Base-by-base conservation (phyloP, 805 yeast species). In the Nadsonia fulvescens region DNA sequence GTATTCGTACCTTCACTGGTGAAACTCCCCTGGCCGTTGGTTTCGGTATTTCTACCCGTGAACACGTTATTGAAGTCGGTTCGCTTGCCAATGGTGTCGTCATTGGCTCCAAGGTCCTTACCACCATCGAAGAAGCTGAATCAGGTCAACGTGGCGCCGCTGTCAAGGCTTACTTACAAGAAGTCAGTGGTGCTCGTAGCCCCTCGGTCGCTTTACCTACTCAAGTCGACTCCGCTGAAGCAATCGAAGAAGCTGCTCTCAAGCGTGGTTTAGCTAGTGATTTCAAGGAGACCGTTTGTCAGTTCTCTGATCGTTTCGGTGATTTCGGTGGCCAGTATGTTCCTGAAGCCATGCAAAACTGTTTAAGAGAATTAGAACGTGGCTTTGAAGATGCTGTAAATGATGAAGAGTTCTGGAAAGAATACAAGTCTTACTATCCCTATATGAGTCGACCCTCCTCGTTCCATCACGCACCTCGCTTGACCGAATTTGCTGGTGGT, bases 271-370 rank as follows among this genome's bases (percentile, higher is more conserved):
- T 22, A 12, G 29, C 14, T 31, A n/a, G n/a, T n/a, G n/a, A n/a
- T n/a, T n/a, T 34, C 29, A 28, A 35, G n/a, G 32, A 30, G 7
- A 28, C 30, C 12, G 28, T 25, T 7, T 89, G 76, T 45, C 64
- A 67, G 35, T 76, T 65, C 46, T 64, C 70, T 38, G 74, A 86
- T 31, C 63, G 75, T 35, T 86, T 86, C 42, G 99, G 96, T 44
- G 82, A 70, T 25, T 91, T 81, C 46, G 99, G 99, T 49, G 99
- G 99, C 33, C 98, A 89, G 57, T 89, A 81, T 46, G 98, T 89
- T 20, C 99, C 99, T 20, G 99, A 89, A 58, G 79, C 92, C 12
- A 58, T 89, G 44, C 86, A 83, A 53, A 67, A 92, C 22, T 86
- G 96, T 58, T 62, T 89, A 40, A 66, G 70, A 34, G 93, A 89